Evolutionary conservation across 768 basidiomycete genomes (phyloP).

Genomic region (Leccinellum rugosiceps): DNA sequence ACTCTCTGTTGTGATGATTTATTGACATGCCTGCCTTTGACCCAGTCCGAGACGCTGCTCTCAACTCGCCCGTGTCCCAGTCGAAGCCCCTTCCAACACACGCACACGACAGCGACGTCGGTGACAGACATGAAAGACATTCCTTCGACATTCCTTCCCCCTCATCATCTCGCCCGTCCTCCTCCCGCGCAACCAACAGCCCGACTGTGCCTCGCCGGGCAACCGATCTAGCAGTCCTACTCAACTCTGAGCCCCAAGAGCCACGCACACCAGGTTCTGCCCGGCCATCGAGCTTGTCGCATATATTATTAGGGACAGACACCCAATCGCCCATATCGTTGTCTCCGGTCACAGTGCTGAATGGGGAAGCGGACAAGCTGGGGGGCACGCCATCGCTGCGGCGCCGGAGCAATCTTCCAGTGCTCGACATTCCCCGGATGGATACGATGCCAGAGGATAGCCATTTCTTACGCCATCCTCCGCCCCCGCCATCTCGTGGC

Average conservation of each 20-base stretch:
- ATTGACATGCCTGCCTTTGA: constrained; percentile 56
- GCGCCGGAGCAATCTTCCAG: constrained; percentile 30
- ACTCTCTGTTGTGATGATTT: constrained; percentile 5
- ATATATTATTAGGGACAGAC: constrained; percentile 34
- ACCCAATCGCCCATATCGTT: constrained; percentile 20
- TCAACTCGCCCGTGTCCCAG: constrained; percentile 66
- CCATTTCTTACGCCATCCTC: constrained; percentile 26
- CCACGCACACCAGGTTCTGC: constrained; percentile 35
- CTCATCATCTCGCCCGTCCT: constrained; percentile 36
- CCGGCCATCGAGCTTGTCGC: constrained; percentile 43
- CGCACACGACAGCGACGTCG: constrained; percentile 23
- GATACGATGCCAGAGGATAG: constrained; percentile 19
- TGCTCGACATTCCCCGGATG: constrained; percentile 33
- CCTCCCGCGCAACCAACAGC: constrained; percentile 36
- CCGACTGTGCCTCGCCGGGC: constrained; percentile 58
- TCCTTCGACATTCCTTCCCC: constrained; percentile 32
- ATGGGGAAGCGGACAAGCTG: constrained; percentile 28
- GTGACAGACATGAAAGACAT: constrained; percentile 26
- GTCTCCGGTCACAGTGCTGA: constrained; percentile 1
- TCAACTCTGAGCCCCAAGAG: constrained; percentile 57
- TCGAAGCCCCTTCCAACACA: constrained; percentile 35
- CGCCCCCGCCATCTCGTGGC: constrained; percentile 18
- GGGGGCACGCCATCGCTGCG: constrained; percentile 24
- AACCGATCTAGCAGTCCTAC: constrained; percentile 73
- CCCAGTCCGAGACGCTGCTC: constrained; percentile 83